These are phyloP conservation scores for Talaromyces sp. DNA, from an alignment of 2,329 filamentous ascomycete genomes.

Conservation along the genomic window DNA sequence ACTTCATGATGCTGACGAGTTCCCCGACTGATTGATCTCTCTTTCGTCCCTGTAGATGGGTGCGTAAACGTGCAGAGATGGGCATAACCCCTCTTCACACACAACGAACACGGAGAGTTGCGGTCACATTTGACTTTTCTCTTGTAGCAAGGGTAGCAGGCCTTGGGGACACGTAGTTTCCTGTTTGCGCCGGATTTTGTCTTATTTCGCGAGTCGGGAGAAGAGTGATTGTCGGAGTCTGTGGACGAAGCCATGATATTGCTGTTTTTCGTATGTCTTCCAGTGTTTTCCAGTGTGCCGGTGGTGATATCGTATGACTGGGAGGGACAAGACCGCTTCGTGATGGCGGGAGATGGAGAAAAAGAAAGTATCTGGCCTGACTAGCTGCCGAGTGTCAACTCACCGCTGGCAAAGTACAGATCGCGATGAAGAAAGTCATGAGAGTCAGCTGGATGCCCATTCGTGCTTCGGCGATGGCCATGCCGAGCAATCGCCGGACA, in stretches of 20 bases:
- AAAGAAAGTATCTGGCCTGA: neutral
- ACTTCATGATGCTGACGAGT: neutral
- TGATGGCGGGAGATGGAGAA: neutral
- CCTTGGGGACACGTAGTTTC: slow-evolving; percentile 45
- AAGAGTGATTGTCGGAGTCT: slow-evolving; percentile 2
- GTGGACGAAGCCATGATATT: slow-evolving; percentile 7
- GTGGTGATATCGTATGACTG: neutral
- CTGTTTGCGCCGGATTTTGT: slow-evolving; percentile 15
- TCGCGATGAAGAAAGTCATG: neutral
- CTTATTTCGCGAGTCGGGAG: neutral
- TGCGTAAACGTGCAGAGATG: slow-evolving; percentile 50
- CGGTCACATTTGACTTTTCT: slow-evolving; percentile 50
- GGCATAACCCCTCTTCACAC: slow-evolving; percentile 49
- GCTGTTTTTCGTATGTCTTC: neutral
- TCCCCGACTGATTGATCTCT: slow-evolving; percentile 18
- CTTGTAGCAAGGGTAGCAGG: slow-evolving; percentile 46
- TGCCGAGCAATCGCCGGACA: neutral
- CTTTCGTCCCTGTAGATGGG: slow-evolving; percentile 43
- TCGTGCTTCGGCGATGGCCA: neutral
- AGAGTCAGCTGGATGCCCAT: neutral
- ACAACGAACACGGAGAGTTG: slow-evolving; percentile 48
- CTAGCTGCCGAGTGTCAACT: neutral
- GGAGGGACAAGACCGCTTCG: neutral
- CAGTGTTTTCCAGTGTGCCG: neutral
- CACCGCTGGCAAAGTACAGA: too few species aligned